These are phyloP conservation scores for Lodderomyces parapsilosis DNA, from an alignment of 1,139 yeast species.

Conservation along the genomic window DNA sequence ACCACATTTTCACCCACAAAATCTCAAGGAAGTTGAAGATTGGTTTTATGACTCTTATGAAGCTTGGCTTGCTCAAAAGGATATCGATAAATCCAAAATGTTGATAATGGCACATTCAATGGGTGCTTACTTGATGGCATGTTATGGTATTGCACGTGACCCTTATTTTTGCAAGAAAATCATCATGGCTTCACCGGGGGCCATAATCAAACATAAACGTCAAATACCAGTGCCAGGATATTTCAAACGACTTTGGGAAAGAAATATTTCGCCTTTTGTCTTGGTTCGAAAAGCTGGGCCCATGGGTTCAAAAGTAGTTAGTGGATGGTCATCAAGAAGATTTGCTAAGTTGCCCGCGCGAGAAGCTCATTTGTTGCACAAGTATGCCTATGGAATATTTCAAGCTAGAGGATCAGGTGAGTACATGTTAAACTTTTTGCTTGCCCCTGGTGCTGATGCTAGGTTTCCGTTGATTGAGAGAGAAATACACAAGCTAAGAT, in stretches of 20 bases:
- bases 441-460: constrained; percentile 78
- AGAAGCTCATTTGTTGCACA: constrained; percentile 53
- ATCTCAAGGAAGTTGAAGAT: constrained; percentile 39
- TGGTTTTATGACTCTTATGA: constrained; percentile 55
- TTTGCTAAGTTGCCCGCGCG: constrained; percentile 47
- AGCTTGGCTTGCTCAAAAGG: constrained; percentile 42
- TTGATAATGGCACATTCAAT: constrained; percentile 59
- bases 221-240: constrained; percentile 56
- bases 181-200: constrained; percentile 64
- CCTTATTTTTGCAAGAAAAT: constrained; percentile 48
- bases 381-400: constrained; percentile 68
- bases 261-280: constrained; percentile 67
- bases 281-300: constrained; percentile 64
- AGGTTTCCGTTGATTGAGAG: constrained; percentile 56
- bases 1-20: constrained; percentile 39
- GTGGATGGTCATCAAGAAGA: constrained; percentile 76
- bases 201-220: constrained; percentile 48
- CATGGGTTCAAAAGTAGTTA: constrained; percentile 66
- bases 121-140: constrained; percentile 58
- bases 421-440: constrained; percentile 63
- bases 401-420: constrained; percentile 75
- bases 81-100: constrained; percentile 29
- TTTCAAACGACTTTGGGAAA: constrained; percentile 68
- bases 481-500: constrained; percentile 46
- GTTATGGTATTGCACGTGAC: constrained; percentile 42